These are phyloP conservation scores for Clavispora phyllophila DNA, from an alignment of 805 yeast genomes.

Conservation along the genomic window DNA sequence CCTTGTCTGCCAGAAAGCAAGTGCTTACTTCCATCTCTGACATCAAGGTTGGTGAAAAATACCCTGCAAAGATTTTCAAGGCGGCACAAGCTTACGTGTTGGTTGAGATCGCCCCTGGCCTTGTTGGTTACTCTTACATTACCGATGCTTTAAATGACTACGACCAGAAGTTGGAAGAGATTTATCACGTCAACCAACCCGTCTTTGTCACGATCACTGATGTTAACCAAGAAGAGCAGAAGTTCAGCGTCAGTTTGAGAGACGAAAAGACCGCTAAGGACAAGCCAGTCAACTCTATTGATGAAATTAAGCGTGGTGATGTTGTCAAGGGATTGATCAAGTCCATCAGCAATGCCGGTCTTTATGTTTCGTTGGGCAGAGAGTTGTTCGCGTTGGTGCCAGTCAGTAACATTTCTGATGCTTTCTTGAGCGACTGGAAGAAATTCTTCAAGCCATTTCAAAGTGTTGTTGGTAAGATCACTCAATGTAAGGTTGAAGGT, in stretches of 20 bases:
- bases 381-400: constrained; percentile 73
- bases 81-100: constrained; percentile 56
- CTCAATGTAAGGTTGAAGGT: constrained; percentile 55
- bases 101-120: constrained; percentile 61
- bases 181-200: constrained; percentile 47
- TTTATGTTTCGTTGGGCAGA: constrained; percentile 73
- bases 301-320: constrained; percentile 63
- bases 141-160: constrained; percentile 77
- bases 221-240: constrained; percentile 44
- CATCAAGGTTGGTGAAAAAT: constrained; percentile 46
- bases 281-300: constrained; percentile 40
- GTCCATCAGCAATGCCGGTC: constrained; percentile 67
- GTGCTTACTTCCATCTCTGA: constrained; percentile 41
- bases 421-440: constrained; percentile 84
- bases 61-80: constrained; percentile 61
- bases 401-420: constrained; percentile 75
- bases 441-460: constrained; percentile 66
- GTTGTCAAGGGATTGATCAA: constrained; percentile 79
- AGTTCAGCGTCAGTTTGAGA: constrained; percentile 62
- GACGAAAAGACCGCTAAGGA: constrained; percentile 44
- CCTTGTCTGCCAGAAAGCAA: constrained; percentile 47
- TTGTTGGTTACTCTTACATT: constrained; percentile 60
- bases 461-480: constrained; percentile 67
- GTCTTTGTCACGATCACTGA: constrained; percentile 53
- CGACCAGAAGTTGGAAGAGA: constrained; percentile 45